phyloP scores from a whole-genome alignment of 257 asterid genomes.

The Solanum chmielewskii region DNA sequence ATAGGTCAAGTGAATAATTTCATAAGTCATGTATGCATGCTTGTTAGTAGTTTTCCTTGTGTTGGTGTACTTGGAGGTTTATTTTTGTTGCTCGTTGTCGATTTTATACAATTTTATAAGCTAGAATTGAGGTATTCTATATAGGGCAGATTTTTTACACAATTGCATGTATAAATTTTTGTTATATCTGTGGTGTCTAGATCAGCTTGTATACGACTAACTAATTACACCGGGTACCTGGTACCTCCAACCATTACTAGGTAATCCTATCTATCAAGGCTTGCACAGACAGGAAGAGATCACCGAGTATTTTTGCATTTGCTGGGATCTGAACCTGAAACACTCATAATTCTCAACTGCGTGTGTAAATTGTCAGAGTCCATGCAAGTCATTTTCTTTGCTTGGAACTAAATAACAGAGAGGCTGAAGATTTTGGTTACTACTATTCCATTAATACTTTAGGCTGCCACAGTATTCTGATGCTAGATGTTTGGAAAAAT shows the following conservation, averaged over 20 bases:
- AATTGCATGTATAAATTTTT: background rate
- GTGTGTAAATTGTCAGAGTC: background rate
- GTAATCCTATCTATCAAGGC: background rate
- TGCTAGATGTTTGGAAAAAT: background rate
- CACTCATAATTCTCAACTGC: background rate
- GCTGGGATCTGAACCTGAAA: background rate
- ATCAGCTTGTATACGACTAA: background rate
- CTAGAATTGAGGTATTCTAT: background rate
- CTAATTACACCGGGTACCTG: background rate
- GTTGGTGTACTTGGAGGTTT: background rate
- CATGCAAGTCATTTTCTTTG: background rate
- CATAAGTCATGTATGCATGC: background rate
- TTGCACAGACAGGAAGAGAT: background rate
- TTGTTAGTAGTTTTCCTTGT: background rate
- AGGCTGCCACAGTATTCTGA: background rate
- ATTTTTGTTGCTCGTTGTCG: background rate
- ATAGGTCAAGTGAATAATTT: background rate
- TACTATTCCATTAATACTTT: background rate
- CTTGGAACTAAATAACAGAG: background rate
- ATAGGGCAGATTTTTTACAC: background rate
- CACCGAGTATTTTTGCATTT: background rate
- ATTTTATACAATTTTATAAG: background rate
- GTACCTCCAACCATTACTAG: background rate
- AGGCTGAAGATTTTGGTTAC: background rate
- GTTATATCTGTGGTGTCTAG: background rate